Evolutionary conservation across 257 asterid genomes (phyloP).

Genomic region (Solanum megistacrolobum): DNA sequence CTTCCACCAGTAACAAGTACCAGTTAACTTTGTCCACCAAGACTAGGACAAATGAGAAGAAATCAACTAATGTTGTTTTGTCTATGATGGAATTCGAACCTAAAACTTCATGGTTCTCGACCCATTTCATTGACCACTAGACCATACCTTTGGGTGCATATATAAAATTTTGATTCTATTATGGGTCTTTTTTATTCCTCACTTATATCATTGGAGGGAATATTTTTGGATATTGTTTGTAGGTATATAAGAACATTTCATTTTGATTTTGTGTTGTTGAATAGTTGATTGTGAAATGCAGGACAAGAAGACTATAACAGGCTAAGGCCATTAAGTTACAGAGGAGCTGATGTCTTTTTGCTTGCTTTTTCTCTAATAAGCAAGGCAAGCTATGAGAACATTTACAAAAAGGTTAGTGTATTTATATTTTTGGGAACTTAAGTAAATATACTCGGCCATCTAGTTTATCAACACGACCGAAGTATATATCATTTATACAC

Average conservation of each 20-base stretch:
- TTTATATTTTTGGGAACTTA: neutral
- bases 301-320: constrained; percentile 95
- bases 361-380: constrained; percentile 72
- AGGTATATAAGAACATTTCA: neutral
- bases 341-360: constrained; percentile 84
- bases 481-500: neutral
- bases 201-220: neutral
- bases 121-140: neutral
- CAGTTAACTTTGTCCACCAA: neutral
- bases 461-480: neutral
- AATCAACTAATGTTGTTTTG: neutral
- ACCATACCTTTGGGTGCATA: neutral
- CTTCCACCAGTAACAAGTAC: neutral
- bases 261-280: neutral
- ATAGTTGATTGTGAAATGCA: constrained; percentile 5
- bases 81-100: neutral
- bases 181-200: too few relatives aligned
- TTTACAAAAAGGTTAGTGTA: constrained; percentile 52
- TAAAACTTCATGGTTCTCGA: neutral
- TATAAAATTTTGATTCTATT: neutral
- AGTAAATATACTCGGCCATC: neutral
- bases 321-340: constrained; percentile 70
- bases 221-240: neutral
- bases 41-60: neutral
- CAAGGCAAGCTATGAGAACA: constrained; percentile 84